Evolutionary conservation across 108 stramenopile genomes (phyloP), one percentile per base, ranked within the genome.

Genomic region (Skeletonema costatum): DNA sequence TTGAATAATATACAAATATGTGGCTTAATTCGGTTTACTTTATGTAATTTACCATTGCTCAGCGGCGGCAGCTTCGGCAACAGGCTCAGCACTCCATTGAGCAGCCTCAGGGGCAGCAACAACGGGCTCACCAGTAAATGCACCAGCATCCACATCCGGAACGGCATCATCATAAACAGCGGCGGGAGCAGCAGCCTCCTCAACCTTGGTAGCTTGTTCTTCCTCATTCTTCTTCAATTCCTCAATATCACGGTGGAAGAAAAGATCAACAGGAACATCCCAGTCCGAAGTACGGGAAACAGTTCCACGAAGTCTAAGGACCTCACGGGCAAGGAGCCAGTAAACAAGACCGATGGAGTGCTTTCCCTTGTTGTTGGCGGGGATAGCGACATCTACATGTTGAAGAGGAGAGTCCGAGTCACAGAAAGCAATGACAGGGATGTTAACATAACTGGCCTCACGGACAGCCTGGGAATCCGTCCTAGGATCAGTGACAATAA

Each of bases 281-380:
- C 99, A 99, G 72, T 94, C 89, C 17, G 74, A 73, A 32, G 79
- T 69, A 74, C 98, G 93, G 87, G 89, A 87, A 70, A 99, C 93
- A 71, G 95, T 87, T 86, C 99, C 99, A 61, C 99, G 97, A 61
- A 99, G 87, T 61, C 98, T 92, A 33, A 99, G 88, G 64, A 99
- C 96, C 85, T 99, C 99, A 80, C 99, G 93, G 35, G 99, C 96
- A 44, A 99, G 91, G 41, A 99, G 87, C 98, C 98, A 99, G 97
- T 99, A 99, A 66, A 98, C 70, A 58, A 99, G 93, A 77, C 98
- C 99, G 76, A 99, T 99, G 75, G 97, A 98, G 84, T 89, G 96
- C 89, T 98, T 99, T 72, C 98, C 98, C 96, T 99, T 99, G 98
- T 99, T 99, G 98, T 99, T 99, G 78, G 96, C 97, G 50, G 99